Evolutionary conservation across 805 yeast genomes (phyloP).

Genomic region (Candida maesae): DNA sequence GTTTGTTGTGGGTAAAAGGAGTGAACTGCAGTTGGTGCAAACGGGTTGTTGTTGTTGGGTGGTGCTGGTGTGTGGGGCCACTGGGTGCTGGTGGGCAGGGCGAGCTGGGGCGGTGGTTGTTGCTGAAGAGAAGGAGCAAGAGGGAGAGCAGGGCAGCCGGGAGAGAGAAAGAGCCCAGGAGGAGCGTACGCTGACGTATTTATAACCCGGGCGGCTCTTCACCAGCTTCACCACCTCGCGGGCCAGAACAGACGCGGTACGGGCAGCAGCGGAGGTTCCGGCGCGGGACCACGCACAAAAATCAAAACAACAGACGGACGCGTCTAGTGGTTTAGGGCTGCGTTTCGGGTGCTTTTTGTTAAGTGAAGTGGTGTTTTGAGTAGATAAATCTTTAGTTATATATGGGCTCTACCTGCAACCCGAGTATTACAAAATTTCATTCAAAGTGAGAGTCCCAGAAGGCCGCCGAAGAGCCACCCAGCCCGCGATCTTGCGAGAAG

Average conservation of each 20-base stretch:
- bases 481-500: neutral
- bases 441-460: too few relatives aligned
- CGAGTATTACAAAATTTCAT: too few relatives aligned
- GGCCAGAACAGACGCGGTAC: slow-evolving; percentile 12
- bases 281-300: slow-evolving; percentile 12
- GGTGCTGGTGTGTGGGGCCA: neutral
- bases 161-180: neutral
- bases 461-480: too few relatives aligned
- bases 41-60: neutral
- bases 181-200: slow-evolving; percentile 11
- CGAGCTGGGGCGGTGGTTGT: neutral
- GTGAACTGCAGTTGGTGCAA: slow-evolving; percentile 3
- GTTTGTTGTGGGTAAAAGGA: neutral
- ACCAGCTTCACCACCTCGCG: neutral
- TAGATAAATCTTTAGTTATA: too few relatives aligned
- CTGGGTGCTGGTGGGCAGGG: neutral
- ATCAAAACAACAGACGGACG: slow-evolving; percentile 8
- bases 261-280: slow-evolving; percentile 5
- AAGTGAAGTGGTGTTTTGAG: neutral
- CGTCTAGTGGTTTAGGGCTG: neutral
- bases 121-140: neutral
- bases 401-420: too few relatives aligned
- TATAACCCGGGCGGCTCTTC: slow-evolving; percentile 6
- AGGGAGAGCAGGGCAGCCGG: too few relatives aligned
- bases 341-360: neutral